phyloP scores from a whole-genome alignment of 768 basidiomycete species.

The Daedaleopsis sinensis region DNA sequence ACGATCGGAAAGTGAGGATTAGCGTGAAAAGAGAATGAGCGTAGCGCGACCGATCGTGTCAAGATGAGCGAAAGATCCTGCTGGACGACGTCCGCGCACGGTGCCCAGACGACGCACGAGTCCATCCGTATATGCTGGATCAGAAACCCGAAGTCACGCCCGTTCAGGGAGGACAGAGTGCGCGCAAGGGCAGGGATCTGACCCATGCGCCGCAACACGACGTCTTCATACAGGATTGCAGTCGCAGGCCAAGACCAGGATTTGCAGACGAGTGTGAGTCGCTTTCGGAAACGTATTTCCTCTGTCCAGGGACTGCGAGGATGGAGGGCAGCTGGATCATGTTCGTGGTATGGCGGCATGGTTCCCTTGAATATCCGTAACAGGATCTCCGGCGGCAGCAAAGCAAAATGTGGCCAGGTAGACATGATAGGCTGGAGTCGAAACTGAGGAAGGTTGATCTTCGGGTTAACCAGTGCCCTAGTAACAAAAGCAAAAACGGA shows the following conservation, averaged over 20 bases:
- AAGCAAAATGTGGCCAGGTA: background rate
- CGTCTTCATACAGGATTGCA: constrained; percentile 11
- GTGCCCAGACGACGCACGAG: constrained; percentile 3
- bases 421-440: background rate
- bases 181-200: constrained; percentile 8
- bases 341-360: background rate
- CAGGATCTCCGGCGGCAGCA: constrained; percentile 6
- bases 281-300: constrained; percentile 8
- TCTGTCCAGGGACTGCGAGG: background rate
- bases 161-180: background rate
- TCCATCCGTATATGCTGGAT: constrained; percentile 8
- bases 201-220: constrained; percentile 10
- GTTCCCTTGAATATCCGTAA: constrained; percentile 2
- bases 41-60: constrained; percentile 1
- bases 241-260: constrained; percentile 7
- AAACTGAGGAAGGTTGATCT: background rate
- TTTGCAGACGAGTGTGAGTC: constrained; percentile 12
- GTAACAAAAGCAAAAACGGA: background rate
- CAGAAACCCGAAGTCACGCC: background rate
- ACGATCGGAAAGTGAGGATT: background rate
- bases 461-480: background rate
- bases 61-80: constrained; percentile 1
- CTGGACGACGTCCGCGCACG: constrained; percentile 1
- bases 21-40: constrained; percentile 1
- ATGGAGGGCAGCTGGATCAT: background rate